Evolutionary conservation across 495 filamentous ascomycete species (phyloP), one percentile per base, ranked within the genome.

Genomic region (Talaromyces liani): DNA sequence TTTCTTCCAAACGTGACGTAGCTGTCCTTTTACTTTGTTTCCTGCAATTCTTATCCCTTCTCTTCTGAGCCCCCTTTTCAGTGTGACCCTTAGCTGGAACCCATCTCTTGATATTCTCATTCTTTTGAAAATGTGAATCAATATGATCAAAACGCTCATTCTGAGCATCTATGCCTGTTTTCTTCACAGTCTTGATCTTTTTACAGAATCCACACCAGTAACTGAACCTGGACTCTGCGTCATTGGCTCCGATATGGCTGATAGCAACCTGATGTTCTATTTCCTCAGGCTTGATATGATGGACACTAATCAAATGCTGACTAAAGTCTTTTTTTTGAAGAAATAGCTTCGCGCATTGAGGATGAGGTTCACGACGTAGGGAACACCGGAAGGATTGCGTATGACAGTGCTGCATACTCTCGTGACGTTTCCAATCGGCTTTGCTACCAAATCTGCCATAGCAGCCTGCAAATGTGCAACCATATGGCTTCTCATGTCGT

Each of bases 391-490:
- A 97, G 61, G 84, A 81, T 65, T 92, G 87, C 2, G 84, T 68
- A 66, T 88, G 85, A 65, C 85, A 88, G 69, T 97, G 93, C 71
- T 96, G 92, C 27, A 86, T 89, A 66, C 87, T 91, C 67, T 98
- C 93, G 71, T 98, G 93, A 7, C 94, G 87, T 73, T 97, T 97
- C 94, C 93, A 97, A 75, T 97, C 93, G 53, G 91, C 91, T 70
- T 97, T 97, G 77, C 89, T 92, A 39, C 94, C 93, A 66, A 97
- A 96, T 3, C 74, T 82, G 66, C 91, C 94, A 56, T 78, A 76
- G 69, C 94, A 97, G 20, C 77, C 77, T 9, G 79, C 71, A 56
- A 86, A 91, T 7, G 93, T 97, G 75, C 93, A 97, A 51, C 88
- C 90, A 68, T 94, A 98, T 0, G 93, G 94, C 61, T 88, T 86